Percentiles rank a stretch among this genome's conserved stretches.
Conservation (phyloP, 805 yeast genomes). For the Saturnispora hagleri region DNA sequence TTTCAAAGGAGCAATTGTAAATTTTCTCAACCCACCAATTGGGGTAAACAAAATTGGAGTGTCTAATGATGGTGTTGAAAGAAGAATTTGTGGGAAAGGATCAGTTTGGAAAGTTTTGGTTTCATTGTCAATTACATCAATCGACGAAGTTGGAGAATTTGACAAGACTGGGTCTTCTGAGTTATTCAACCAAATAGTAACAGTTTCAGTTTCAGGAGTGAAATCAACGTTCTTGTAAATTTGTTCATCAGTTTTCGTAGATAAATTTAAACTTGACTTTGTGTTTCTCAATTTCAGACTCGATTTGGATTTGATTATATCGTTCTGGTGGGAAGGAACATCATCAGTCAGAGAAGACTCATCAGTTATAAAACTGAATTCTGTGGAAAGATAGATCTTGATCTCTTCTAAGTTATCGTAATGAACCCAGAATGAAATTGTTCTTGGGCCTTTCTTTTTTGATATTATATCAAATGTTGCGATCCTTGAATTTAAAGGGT, state of each 20-base stretch:
- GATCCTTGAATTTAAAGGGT: conserved; percentile 17
- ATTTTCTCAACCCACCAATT: conserved; percentile 35
- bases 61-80: conserved; percentile 9
- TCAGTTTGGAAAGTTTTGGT: conserved; percentile 8
- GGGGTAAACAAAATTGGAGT: conserved; percentile 30
- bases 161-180: conserved; percentile 19
- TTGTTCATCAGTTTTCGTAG: neutral
- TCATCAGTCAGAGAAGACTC: conserved; percentile 24
- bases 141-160: conserved; percentile 3
- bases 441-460: conserved; percentile 28
- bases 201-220: conserved; percentile 23
- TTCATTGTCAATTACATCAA: neutral
- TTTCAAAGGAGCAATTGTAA: conserved; percentile 25
- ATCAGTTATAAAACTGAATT: conserved; percentile 31
- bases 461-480: conserved; percentile 31
- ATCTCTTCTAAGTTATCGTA: conserved; percentile 49
- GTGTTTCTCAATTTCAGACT: conserved; percentile 15
- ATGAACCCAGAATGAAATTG: conserved; percentile 46
- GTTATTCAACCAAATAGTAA: conserved; percentile 25
- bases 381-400: conserved; percentile 36
- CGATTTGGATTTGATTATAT: neutral
- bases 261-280: conserved; percentile 13
- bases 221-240: conserved; percentile 11
- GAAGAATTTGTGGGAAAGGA: conserved; percentile 15
- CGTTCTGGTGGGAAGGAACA: conserved; percentile 3